Evolutionary conservation across 108 stramenopile species (phyloP), one percentile per base, ranked within the genome.

Genomic region (Cyclotella choctawhatcheeana): DNA sequence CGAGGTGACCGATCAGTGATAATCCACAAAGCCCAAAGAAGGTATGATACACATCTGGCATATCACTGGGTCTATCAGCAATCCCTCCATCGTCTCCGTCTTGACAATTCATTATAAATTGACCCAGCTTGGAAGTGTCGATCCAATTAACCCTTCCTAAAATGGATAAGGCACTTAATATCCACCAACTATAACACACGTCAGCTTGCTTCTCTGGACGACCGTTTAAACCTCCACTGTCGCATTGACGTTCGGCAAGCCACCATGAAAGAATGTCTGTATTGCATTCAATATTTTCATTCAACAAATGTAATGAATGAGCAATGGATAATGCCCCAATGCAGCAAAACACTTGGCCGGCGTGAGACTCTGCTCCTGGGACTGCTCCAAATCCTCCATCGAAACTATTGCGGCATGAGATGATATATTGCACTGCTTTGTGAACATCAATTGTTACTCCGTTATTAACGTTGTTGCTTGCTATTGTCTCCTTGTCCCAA

Each of bases 151-250:
- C 89, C 71, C 90, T 74, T 18, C 96, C 98, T 29, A 99, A 69
- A 24, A 99, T 99, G n/a, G 77, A 84, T 47, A 99, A 73, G 8
- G 85, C 85, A 21, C 88, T 88, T 22, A 99, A 77, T 64, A 98
- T 98, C 99, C 99, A 99, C 97, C 98, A 99, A 31, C 91, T 93
- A 82, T 99, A 99, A 72, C 99, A 99, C 2, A 99, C 99, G 77
- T 99, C 99, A 0, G 98, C 97, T 65, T 99, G 98, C 79, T 99
- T 99, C 74, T 99, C 99, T 0, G 98, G 97, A 27, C 99, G 79
- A 4, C 99, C 99, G 79, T 99, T 99, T 30, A 94, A 64, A 7
- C 93, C 93, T 40, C 99, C 99, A n/a, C 89, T 90, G 76, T 99
- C 99, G 69, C 97, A 97, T 75, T 99, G 99, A 35, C 99, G 76